These are phyloP conservation scores for Lasiodiplodia sp. DNA, from an alignment of 2,329 filamentous ascomycete genomes.

Conservation along the genomic window DNA sequence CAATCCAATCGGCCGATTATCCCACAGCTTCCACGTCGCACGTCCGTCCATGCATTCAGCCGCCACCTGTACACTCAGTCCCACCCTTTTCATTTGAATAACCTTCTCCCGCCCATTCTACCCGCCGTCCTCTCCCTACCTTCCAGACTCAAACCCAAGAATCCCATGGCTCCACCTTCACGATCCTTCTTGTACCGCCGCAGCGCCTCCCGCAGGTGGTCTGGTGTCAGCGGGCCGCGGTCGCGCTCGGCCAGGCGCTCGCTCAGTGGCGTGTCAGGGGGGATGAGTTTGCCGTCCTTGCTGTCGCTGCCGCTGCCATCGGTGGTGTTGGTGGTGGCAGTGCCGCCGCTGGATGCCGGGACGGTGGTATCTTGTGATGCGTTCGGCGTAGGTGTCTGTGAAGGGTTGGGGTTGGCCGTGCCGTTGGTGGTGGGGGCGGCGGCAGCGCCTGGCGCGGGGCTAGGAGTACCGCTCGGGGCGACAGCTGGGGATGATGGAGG, in stretches of 20 bases:
- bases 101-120: constrained; percentile 53
- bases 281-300: constrained; percentile 1
- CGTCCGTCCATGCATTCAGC: not conserved
- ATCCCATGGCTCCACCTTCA: constrained; percentile 67
- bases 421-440: constrained; percentile 7
- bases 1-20: not conserved
- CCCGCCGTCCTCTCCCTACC: constrained; percentile 54
- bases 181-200: constrained; percentile 69
- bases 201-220: constrained; percentile 77
- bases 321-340: not conserved
- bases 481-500: not conserved
- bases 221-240: constrained; percentile 70
- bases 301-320: not conserved
- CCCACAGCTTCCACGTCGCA: not conserved
- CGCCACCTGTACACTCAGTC: not conserved
- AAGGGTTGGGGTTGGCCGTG: not conserved
- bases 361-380: constrained; percentile 4
- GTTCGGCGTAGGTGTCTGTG: constrained; percentile 15
- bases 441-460: constrained; percentile 6
- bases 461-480: not conserved
- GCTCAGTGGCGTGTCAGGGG: constrained; percentile 17
- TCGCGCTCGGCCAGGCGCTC: constrained; percentile 43
- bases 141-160: constrained; percentile 58
- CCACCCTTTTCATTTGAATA: constrained; percentile 49
- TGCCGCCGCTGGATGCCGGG: constrained; percentile 10